Percentiles rank a stretch among this genome's conserved stretches.
Evolutionary conservation across 208 protist species (phyloP).

Genomic region (Entamoeba invadens): DNA sequence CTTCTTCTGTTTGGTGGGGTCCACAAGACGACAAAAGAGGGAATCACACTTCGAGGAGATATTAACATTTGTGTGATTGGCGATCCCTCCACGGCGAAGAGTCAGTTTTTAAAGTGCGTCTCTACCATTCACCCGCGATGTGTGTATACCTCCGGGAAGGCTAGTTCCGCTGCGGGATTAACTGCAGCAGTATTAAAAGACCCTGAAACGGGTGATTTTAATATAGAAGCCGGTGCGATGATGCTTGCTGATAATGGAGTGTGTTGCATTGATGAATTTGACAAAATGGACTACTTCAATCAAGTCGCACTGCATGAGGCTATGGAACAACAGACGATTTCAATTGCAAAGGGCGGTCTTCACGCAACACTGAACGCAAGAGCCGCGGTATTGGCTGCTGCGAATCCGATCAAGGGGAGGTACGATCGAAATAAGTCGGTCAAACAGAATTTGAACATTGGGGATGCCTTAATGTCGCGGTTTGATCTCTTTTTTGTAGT

Average conservation of each 20-base stretch:
- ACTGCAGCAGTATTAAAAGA: conserved; percentile 87
- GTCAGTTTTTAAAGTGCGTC: conserved; percentile 93
- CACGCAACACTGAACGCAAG: conserved; percentile 95
- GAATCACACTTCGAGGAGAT: conserved; percentile 76
- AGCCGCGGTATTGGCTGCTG: conserved; percentile 78
- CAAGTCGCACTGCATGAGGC: conserved; percentile 98
- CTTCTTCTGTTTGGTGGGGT: conserved; percentile 94
- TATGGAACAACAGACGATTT: conserved; percentile 99
- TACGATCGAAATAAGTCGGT: conserved; percentile 47
- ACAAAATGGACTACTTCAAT: conserved; percentile 96
- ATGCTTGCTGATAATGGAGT: conserved; percentile 98
- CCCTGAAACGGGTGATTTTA: conserved; percentile 91
- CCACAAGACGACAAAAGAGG: conserved; percentile 72
- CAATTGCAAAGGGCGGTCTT: conserved; percentile 81
- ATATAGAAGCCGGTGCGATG: conserved; percentile 95
- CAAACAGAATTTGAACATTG: conserved; percentile 42
- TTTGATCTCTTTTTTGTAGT: conserved; percentile 99
- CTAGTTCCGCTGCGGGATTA: conserved; percentile 77
- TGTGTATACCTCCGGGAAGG: conserved; percentile 90
- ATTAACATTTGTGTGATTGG: conserved; percentile 97
- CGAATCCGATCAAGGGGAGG: conserved; percentile 85
- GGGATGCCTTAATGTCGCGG: conserved; percentile 86
- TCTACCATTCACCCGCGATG: conserved; percentile 66
- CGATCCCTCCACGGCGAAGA: conserved; percentile 94
- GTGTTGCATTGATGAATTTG: conserved; percentile 99